phyloP scores from a whole-genome alignment of 306 rosid species.

The Quercus robur region DNA sequence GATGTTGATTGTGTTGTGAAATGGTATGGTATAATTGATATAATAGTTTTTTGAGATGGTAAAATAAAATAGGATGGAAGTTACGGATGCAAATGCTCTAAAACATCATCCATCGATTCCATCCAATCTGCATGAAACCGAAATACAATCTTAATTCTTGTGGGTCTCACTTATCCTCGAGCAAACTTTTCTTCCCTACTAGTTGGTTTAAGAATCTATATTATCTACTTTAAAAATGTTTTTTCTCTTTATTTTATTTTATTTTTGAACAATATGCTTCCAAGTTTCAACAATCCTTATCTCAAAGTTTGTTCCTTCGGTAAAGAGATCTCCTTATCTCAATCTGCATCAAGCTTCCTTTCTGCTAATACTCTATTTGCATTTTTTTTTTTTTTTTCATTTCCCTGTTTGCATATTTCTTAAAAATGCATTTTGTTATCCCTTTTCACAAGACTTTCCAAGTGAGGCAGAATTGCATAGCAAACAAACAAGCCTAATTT shows the following conservation, averaged over 20 bases:
- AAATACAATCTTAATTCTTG: background rate
- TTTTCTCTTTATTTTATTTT: background rate
- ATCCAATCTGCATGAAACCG: background rate
- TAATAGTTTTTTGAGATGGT: too few relatives aligned
- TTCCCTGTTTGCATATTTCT: background rate
- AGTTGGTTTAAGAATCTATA: constrained; percentile 24
- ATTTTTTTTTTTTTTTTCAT: background rate
- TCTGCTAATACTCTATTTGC: background rate
- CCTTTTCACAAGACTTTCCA: background rate
- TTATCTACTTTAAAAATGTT: background rate
- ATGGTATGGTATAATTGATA: too few relatives aligned
- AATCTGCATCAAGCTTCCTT: background rate
- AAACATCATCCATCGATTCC: too few relatives aligned
- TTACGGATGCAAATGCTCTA: too few relatives aligned
- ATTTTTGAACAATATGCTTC: background rate
- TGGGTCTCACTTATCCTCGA: background rate
- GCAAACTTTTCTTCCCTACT: background rate
- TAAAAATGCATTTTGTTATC: constrained; percentile 3
- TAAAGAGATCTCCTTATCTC: background rate
- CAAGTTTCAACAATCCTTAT: background rate
- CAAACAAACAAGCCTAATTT: background rate
- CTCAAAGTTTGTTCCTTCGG: background rate
- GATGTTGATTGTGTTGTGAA: too few relatives aligned
- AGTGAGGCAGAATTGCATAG: constrained; percentile 1
- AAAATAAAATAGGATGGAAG: too few relatives aligned